These are phyloP conservation scores for Botrytis fabae DNA, from an alignment of 2,329 filamentous ascomycete genomes.

Conservation along the genomic window DNA sequence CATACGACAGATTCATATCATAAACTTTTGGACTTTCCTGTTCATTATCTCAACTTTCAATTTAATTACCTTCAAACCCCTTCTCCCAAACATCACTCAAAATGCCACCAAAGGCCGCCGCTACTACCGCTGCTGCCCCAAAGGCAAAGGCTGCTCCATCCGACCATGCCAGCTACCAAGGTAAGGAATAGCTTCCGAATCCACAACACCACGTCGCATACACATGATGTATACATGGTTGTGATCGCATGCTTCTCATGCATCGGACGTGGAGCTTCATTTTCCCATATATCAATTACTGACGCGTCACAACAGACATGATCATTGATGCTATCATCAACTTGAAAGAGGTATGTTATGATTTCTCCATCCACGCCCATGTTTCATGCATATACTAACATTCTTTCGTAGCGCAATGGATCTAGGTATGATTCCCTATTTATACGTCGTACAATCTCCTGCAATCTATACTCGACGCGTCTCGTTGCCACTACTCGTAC, in stretches of 20 bases:
- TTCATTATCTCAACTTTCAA: background rate
- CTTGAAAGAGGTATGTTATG: constrained; percentile 39
- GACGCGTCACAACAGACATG: constrained; percentile 38
- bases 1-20: background rate
- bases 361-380: background rate
- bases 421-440: constrained; percentile 37
- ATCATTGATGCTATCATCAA: constrained; percentile 41
- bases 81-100: constrained; percentile 35
- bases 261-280: constrained; percentile 44
- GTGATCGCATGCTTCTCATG: constrained; percentile 56
- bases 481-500: constrained; percentile 17
- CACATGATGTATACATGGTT: constrained; percentile 41
- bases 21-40: background rate
- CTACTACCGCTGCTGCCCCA: constrained; percentile 43
- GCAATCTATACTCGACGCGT: constrained; percentile 32
- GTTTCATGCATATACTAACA: constrained; percentile 26
- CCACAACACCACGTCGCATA: constrained; percentile 49
- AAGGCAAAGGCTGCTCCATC: constrained; percentile 59
- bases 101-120: constrained; percentile 69
- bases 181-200: constrained; percentile 53
- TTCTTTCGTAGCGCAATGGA: constrained; percentile 36
- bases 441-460: constrained; percentile 16
- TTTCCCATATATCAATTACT: constrained; percentile 28
- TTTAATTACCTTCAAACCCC: constrained; percentile 4
- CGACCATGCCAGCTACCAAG: constrained; percentile 64